These are phyloP conservation scores for Lycium barbarum DNA, from an alignment of 257 asterid genomes.

Conservation along the genomic window DNA sequence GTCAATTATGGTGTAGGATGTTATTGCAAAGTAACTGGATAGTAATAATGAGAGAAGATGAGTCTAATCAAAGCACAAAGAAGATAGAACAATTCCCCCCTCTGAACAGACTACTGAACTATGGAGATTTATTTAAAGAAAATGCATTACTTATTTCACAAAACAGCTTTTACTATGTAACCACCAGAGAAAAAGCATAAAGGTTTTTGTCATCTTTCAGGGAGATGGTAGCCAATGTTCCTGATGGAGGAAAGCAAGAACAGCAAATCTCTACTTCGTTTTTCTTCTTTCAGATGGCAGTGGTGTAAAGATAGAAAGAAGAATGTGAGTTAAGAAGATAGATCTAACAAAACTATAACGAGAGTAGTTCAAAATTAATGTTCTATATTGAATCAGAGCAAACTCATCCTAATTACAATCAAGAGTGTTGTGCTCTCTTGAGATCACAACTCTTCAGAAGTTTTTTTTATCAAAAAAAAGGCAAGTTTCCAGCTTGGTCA, in stretches of 20 bases:
- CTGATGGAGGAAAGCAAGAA: not conserved
- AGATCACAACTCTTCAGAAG: not conserved
- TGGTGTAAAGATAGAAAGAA: not conserved
- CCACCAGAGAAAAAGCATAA: not conserved
- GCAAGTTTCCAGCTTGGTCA: not conserved
- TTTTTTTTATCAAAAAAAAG: not conserved
- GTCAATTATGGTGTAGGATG: not conserved
- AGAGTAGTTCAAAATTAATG: not conserved
- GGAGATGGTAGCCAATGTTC: not conserved
- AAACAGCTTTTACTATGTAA: not conserved
- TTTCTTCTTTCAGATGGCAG: not conserved
- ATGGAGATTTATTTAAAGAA: not conserved
- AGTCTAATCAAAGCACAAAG: not conserved
- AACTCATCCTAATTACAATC: not conserved
- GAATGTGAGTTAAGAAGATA: not conserved
- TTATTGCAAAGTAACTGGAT: not conserved
- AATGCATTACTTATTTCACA: not conserved
- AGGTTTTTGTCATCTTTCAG: not conserved
- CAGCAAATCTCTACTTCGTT: not conserved
- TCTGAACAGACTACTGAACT: not conserved
- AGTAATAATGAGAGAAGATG: not conserved
- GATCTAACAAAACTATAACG: not conserved
- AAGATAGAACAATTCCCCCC: not conserved
- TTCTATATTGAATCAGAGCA: not conserved
- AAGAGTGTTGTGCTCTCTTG: not conserved